These are phyloP conservation scores for Thuja plicata DNA, from an alignment of 83 land plant species.

Conservation along the genomic window DNA sequence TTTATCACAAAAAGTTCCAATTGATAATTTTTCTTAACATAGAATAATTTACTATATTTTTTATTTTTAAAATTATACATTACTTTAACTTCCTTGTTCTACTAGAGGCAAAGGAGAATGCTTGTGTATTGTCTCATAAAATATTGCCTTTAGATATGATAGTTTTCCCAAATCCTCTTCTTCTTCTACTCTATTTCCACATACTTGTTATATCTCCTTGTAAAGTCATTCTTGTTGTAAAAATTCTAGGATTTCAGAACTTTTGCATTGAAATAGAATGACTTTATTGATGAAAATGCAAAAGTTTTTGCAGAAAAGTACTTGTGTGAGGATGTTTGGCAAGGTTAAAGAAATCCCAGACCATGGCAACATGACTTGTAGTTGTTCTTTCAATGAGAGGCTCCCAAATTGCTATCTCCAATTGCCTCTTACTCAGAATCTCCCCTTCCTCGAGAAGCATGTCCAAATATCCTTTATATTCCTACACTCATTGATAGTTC, in stretches of 20 bases:
- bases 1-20: too few relatives aligned
- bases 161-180: slow-evolving; percentile 73
- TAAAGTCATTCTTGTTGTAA: slow-evolving; percentile 58
- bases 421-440: neutral
- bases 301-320: too few relatives aligned
- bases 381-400: neutral
- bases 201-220: neutral
- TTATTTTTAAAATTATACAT: too few relatives aligned
- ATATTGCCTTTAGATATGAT: slow-evolving; percentile 60
- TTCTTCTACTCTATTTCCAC: slow-evolving; percentile 43
- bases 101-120: slow-evolving; percentile 68
- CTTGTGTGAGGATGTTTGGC: neutral
- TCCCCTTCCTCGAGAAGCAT: neutral
- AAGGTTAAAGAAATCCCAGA: neutral
- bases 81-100: too few relatives aligned
- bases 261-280: too few relatives aligned
- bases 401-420: slow-evolving; percentile 1
- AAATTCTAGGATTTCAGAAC: too few relatives aligned
- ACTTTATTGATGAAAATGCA: too few relatives aligned
- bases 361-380: neutral
- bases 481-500: neutral
- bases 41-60: too few relatives aligned
- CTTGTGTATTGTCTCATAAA: slow-evolving; percentile 79
- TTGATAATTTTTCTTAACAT: too few relatives aligned
- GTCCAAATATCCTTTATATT: neutral